phyloP scores from a whole-genome alignment of 1,139 yeast genomes.

The Yamadazyma blattariae region DNA sequence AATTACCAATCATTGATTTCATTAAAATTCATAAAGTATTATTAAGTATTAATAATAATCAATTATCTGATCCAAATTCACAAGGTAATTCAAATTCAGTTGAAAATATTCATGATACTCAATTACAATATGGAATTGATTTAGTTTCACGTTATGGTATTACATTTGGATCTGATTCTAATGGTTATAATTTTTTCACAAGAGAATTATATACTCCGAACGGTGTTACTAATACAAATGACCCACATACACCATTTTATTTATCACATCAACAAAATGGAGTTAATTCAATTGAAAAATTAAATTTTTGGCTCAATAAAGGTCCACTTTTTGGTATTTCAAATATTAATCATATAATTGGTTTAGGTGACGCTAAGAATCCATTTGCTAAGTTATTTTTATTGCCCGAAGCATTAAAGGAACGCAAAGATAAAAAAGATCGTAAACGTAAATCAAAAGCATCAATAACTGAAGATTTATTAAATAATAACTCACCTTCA shows the following conservation, averaged over 20 bases:
- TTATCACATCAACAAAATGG: slow-evolving; percentile 25
- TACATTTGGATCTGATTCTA: slow-evolving; percentile 66
- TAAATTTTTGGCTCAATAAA: slow-evolving; percentile 73
- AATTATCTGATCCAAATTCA: slow-evolving; percentile 9
- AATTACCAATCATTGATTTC: slow-evolving; percentile 62
- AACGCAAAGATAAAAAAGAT: slow-evolving; percentile 69
- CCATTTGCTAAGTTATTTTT: slow-evolving; percentile 74
- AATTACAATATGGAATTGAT: slow-evolving; percentile 54
- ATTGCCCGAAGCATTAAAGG: slow-evolving; percentile 67
- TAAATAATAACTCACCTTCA: slow-evolving; percentile 6
- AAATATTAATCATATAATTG: slow-evolving; percentile 68
- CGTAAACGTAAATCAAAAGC: slow-evolving; percentile 51
- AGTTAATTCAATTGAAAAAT: slow-evolving; percentile 48
- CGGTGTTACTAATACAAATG: slow-evolving; percentile 25
- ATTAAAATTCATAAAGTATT: slow-evolving; percentile 63
- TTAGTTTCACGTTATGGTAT: slow-evolving; percentile 67
- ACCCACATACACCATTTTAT: slow-evolving; percentile 34
- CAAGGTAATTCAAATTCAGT: slow-evolving; percentile 13
- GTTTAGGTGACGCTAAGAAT: slow-evolving; percentile 71
- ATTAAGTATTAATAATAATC: slow-evolving; percentile 45
- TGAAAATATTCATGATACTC: slow-evolving; percentile 39
- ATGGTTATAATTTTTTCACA: slow-evolving; percentile 64
- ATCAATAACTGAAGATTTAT: slow-evolving; percentile 12
- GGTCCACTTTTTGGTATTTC: slow-evolving; percentile 74
- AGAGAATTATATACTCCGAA: slow-evolving; percentile 43